phyloP scores from a whole-genome alignment of 257 asterid genomes.

The Rhazya stricta region DNA sequence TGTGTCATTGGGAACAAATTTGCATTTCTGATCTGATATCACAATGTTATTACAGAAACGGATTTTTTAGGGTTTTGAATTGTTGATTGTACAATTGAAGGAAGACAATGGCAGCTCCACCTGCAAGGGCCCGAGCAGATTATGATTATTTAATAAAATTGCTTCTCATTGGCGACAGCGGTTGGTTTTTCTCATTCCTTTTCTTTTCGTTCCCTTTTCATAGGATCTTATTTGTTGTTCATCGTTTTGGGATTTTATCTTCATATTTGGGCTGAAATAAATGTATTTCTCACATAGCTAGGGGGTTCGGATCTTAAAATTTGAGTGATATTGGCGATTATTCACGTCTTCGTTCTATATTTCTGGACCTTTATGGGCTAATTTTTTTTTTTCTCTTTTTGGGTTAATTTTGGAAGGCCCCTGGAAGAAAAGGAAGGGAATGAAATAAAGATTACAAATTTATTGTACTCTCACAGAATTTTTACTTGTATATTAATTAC shows the following conservation, averaged over 20 bases:
- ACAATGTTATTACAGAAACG: conserved; percentile 6
- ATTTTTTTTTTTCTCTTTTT: neutral
- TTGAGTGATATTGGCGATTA: neutral
- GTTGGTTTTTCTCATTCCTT: conserved; percentile 19
- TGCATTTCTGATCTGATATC: conserved; percentile 4
- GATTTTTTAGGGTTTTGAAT: conserved; percentile 21
- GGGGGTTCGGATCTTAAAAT: neutral
- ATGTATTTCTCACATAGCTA: neutral
- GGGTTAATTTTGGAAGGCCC: neutral
- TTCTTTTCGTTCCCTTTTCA: neutral
- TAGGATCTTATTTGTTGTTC: neutral
- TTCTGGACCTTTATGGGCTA: neutral
- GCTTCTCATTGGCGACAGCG: conserved; percentile 58
- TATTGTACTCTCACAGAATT: neutral
- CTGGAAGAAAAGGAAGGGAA: neutral
- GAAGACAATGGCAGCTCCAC: conserved; percentile 45
- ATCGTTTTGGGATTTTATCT: neutral
- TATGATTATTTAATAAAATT: conserved; percentile 48
- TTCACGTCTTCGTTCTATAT: neutral
- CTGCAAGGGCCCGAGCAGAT: conserved; percentile 60
- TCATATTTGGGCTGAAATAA: neutral
- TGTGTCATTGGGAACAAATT: neutral
- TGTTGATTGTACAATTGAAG: neutral
- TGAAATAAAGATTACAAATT: neutral
- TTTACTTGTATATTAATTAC: neutral